A percentile compares a stretch with the other conserved stretches of the same genome.
Evolutionary conservation across 768 basidiomycete genomes (phyloP).

Genomic region (Mycena floridula): DNA sequence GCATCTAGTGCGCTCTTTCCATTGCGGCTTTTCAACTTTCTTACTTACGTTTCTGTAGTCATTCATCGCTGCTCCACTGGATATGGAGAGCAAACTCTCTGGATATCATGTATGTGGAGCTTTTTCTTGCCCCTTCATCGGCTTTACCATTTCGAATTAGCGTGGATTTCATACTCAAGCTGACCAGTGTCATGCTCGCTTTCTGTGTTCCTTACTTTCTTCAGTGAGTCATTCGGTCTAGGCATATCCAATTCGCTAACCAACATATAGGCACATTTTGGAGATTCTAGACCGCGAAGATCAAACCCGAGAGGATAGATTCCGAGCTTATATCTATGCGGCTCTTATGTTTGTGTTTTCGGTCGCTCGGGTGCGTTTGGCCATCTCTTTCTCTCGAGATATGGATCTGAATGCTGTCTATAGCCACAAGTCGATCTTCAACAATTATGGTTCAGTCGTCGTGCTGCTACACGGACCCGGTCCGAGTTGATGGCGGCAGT

Average conservation of each 20-base stretch:
- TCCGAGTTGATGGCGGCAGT: slow-evolving; percentile 80
- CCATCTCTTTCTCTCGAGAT: neutral
- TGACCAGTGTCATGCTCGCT: slow-evolving; percentile 65
- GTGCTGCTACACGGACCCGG: slow-evolving; percentile 67
- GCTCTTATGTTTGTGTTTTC: slow-evolving; percentile 65
- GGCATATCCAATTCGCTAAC: too few species aligned
- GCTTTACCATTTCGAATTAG: slow-evolving; percentile 18
- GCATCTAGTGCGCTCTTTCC: slow-evolving; percentile 24
- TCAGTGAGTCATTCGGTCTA: too few species aligned
- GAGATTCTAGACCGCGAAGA: slow-evolving; percentile 25
- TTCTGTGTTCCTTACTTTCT: slow-evolving; percentile 84
- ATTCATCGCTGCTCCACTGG: slow-evolving; percentile 33
- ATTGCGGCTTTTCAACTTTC: neutral
- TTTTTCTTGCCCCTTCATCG: neutral
- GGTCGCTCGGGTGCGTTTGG: slow-evolving; percentile 29
- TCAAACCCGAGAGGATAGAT: slow-evolving; percentile 42
- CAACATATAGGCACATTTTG: slow-evolving; percentile 40
- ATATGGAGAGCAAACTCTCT: slow-evolving; percentile 40
- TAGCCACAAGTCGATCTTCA: slow-evolving; percentile 53
- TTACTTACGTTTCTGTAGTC: neutral
- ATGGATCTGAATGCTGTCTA: slow-evolving; percentile 6
- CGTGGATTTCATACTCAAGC: slow-evolving; percentile 62
- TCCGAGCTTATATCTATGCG: slow-evolving; percentile 72
- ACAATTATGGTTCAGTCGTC: slow-evolving; percentile 75
- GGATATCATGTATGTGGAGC: slow-evolving; percentile 33